Evolutionary conservation across 2,329 filamentous ascomycete species (phyloP).

Genomic region (Diaporthe australafricana): DNA sequence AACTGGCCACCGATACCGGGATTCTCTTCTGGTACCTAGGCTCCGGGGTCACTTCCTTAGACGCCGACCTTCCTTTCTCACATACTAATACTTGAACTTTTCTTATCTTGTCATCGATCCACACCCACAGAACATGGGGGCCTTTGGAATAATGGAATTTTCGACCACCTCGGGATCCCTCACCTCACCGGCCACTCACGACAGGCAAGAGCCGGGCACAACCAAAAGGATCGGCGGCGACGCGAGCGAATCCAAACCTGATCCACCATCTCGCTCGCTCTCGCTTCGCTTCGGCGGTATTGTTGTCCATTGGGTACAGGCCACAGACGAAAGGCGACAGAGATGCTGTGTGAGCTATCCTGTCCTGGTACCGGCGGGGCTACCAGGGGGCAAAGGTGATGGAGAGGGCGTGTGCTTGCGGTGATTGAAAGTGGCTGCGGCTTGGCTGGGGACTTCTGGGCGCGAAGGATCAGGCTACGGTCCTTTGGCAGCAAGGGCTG

Average conservation of each 20-base stretch:
- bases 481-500: background rate
- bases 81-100: background rate
- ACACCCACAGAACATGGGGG: background rate
- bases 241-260: background rate
- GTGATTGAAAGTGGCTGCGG: background rate
- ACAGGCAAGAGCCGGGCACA: background rate
- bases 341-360: no score
- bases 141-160: background rate
- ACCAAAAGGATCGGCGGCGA: background rate
- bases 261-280: background rate
- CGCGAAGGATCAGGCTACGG: constrained; percentile 8
- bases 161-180: background rate
- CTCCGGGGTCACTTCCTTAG: no score
- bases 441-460: background rate
- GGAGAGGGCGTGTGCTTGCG: background rate
- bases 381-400: background rate
- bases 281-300: background rate
- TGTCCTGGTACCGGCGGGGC: background rate
- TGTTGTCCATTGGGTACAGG: background rate
- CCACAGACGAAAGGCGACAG: background rate
- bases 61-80: background rate
- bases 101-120: background rate
- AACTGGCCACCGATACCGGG: background rate
- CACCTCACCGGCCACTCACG: background rate
- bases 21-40: background rate